Base-by-base conservation (phyloP, 345 rosid genomes). In the Lepidium africanum region DNA sequence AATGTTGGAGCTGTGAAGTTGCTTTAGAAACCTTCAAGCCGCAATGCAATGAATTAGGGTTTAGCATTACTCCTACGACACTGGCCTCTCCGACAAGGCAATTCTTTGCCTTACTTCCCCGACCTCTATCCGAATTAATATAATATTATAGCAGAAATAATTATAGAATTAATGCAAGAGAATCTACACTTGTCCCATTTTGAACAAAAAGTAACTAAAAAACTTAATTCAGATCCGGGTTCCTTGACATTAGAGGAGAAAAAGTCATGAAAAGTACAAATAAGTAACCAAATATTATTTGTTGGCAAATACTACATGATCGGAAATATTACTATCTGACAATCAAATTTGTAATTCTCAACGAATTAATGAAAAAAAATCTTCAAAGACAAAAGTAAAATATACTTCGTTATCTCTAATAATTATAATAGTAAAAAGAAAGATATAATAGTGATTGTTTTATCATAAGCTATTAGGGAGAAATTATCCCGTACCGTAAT, bases 61-160 rank as follows among this genome's bases (percentile, higher is more conserved):
- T 87, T 79, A 77, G 95, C 52, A 82, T 92, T 78, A 77, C 71
- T 79, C 69, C 35, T 40, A 75, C 52, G 54, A 35, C 17, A 75
- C 36, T 63, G 74, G 78, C 78, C 85, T 78, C 73, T 37, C 59
- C 71, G 71, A 67, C 75, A 88, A 67, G 87, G 89, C 76, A 77
- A 90, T 90, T 76, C 96, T 81, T 82, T 88, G 45, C 90, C 86
- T 87, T 67, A 39, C 59, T 30, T 68, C 46, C 42, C 69, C 69
- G 25, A 53, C 73, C 56, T 38, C 27, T 58, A 74, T 61, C 54
- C 10, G 13, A 35, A 13, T 32, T 56, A 47, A 38, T 47, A 50
- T 57, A 72, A 55, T 32, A 61, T 43, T 27, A 25, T 59, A 30
- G 25, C 33, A 2, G 38, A n/a, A n/a, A 46, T 5, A n/a, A 43